Base-by-base conservation (phyloP, 345 rosid species). In the Abelmoschus esculentus region DNA sequence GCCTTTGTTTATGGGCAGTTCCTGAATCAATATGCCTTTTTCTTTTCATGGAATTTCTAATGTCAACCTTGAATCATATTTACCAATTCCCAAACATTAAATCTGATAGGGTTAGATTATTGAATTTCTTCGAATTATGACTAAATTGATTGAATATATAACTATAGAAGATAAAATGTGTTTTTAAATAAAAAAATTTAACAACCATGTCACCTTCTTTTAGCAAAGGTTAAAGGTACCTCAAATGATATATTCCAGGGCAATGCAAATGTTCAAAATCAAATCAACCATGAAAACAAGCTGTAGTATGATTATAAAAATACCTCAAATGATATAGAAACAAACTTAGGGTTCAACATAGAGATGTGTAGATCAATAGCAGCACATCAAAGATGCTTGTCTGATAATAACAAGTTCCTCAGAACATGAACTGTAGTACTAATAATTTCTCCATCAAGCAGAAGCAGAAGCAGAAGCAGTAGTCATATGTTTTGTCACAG, bases 401-500 rank as follows among this genome's bases (percentile, higher is more conserved):
- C n/a, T 10, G 7, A 6, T 44, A 2, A 64, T 22, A 65, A 22
- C 13, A 69, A 15, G 22, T 69, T 38, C 74, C 68, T 47, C 76
- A 49, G 54, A 66, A 76, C 36, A 28, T 58, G 46, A 66, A n/a
- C 52, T 31, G 29, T 59, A 28, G 34, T 22, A 10, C 28, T 40
- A 32, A 52, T 28, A 28, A 3, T 29, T 29, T 52, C 29, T 40
- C 12, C 17, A 70, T 75, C 70, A 77, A 60, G 87, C 85, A 12
- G 84, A 79, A 42, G 81, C 85, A 12, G 84, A 79, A 42, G 81
- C 26, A 3, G 26, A n/a, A 34, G 1, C 1, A 61, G 66, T 34
- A 47, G 84, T 80, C 79, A 76, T 6, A 75, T 89, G 93, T 84
- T 86, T 90, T 15, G 80, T 73, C 42, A 89, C 77, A 46, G 88